These are phyloP conservation scores for Blastobotrys malaysiensis DNA, from an alignment of 1,139 yeast genomes.

Conservation along the genomic window DNA sequence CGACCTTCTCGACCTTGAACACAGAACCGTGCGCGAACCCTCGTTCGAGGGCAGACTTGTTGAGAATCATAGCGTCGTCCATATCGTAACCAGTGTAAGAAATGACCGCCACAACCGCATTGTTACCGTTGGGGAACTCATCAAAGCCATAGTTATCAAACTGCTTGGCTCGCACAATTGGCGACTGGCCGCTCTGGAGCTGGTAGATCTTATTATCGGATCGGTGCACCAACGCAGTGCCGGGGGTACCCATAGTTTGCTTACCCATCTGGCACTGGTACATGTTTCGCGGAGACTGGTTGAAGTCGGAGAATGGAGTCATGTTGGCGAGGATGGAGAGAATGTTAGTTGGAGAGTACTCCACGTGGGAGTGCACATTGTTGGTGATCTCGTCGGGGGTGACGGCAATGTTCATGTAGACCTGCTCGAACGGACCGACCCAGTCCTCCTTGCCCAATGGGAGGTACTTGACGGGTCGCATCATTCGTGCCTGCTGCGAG, in stretches of 20 bases:
- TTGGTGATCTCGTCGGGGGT: slow-evolving; percentile 85
- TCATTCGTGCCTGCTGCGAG: slow-evolving; percentile 91
- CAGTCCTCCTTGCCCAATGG: slow-evolving; percentile 79
- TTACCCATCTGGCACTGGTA: slow-evolving; percentile 99
- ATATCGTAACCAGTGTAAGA: slow-evolving; percentile 99
- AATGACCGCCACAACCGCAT: slow-evolving; percentile 97
- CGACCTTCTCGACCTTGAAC: slow-evolving; percentile 89
- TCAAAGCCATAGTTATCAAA: slow-evolving; percentile 98
- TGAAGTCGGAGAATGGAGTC: slow-evolving; percentile 97
- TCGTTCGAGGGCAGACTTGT: slow-evolving; percentile 94
- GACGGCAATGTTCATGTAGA: slow-evolving; percentile 92
- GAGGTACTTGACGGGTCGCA: slow-evolving; percentile 89
- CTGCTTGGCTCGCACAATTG: slow-evolving; percentile 88
- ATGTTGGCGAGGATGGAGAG: slow-evolving; percentile 89
- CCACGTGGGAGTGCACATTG: slow-evolving; percentile 86
- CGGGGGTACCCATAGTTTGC: slow-evolving; percentile 99
- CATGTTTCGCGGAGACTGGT: slow-evolving; percentile 99
- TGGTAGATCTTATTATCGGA: slow-evolving; percentile 93
- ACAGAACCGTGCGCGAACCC: slow-evolving; percentile 98
- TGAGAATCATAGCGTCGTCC: slow-evolving; percentile 99
- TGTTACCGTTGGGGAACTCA: slow-evolving; percentile 96
- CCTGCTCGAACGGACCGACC: slow-evolving; percentile 97
- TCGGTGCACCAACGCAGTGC: slow-evolving; percentile 87
- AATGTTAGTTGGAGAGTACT: slow-evolving; percentile 89
- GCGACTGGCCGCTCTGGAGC: slow-evolving; percentile 96